Percentiles rank a stretch among this genome's conserved stretches.
Evolutionary conservation across 345 rosid genomes (phyloP).

Genomic region (Kernera saxatilis): DNA sequence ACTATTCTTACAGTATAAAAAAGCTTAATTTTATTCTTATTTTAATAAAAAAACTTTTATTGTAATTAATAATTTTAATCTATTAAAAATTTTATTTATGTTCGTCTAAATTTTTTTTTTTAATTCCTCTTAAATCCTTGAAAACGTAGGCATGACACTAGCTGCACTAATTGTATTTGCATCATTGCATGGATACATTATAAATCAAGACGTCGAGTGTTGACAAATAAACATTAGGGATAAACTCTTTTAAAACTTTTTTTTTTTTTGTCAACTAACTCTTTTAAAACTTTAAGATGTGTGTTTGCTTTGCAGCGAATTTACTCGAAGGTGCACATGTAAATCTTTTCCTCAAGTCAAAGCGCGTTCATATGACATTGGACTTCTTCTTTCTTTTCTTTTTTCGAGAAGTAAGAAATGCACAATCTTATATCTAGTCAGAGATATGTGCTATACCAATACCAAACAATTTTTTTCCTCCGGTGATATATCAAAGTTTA

Average conservation of each 20-base stretch:
- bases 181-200: neutral
- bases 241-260: neutral
- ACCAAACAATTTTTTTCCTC: neutral
- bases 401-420: neutral
- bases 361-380: neutral
- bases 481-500: neutral
- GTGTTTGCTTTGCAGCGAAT: neutral
- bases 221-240: slow-evolving; percentile 1
- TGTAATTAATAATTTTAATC: too few relatives aligned
- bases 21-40: too few relatives aligned
- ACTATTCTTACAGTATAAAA: too few relatives aligned
- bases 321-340: slow-evolving; percentile 23
- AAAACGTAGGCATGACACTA: too few relatives aligned
- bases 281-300: neutral
- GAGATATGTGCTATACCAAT: neutral
- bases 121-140: too few relatives aligned
- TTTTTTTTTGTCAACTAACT: too few relatives aligned
- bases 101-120: too few relatives aligned
- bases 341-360: neutral
- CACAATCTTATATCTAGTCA: neutral
- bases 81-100: too few relatives aligned
- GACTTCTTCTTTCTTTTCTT: neutral
- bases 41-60: too few relatives aligned
- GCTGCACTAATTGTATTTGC: neutral
- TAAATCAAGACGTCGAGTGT: slow-evolving; percentile 1